A percentile compares a stretch with the other conserved stretches of the same genome.
These are phyloP conservation scores for Vigna reflexopilosa DNA, from an alignment of 306 rosid genomes.

Conservation along the genomic window DNA sequence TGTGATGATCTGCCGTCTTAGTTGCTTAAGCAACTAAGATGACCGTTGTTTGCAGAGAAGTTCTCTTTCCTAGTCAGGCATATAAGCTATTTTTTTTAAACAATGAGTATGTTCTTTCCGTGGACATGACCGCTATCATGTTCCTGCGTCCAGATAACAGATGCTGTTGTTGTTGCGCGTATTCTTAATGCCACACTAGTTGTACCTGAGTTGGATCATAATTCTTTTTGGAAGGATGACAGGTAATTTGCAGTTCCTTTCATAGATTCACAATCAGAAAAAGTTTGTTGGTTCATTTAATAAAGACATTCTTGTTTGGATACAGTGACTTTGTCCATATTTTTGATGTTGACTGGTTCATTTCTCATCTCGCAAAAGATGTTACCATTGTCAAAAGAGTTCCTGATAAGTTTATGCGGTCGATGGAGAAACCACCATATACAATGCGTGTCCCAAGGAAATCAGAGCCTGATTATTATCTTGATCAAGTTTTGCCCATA, in stretches of 20 bases:
- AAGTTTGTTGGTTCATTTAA: constrained; percentile 30
- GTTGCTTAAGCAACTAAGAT: background rate
- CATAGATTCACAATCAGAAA: constrained; percentile 17
- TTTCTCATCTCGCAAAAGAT: constrained; percentile 89
- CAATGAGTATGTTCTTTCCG: constrained; percentile 8
- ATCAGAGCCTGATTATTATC: constrained; percentile 93
- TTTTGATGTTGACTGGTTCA: constrained; percentile 91
- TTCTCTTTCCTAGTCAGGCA: constrained; percentile 11
- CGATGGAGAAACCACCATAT: constrained; percentile 97
- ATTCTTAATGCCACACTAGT: constrained; percentile 97
- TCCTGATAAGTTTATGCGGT: constrained; percentile 86
- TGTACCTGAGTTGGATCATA: constrained; percentile 96
- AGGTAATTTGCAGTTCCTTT: constrained; percentile 61
- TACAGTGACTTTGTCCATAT: constrained; percentile 86
- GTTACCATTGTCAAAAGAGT: constrained; percentile 87
- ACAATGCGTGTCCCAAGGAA: constrained; percentile 99
- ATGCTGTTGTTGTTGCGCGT: constrained; percentile 95
- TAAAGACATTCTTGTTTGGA: constrained; percentile 31
- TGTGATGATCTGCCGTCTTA: constrained; percentile 32
- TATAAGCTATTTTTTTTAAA: background rate
- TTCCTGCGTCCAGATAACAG: constrained; percentile 80
- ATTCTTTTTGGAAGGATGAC: constrained; percentile 94
- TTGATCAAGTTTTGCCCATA: constrained; percentile 95
- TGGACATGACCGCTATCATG: constrained; percentile 47
- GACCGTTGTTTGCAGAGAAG: constrained; percentile 27